Evolutionary conservation across 805 yeast genomes (phyloP), one percentile per base, ranked within the genome.

Genomic region (Metschnikowia matae): DNA sequence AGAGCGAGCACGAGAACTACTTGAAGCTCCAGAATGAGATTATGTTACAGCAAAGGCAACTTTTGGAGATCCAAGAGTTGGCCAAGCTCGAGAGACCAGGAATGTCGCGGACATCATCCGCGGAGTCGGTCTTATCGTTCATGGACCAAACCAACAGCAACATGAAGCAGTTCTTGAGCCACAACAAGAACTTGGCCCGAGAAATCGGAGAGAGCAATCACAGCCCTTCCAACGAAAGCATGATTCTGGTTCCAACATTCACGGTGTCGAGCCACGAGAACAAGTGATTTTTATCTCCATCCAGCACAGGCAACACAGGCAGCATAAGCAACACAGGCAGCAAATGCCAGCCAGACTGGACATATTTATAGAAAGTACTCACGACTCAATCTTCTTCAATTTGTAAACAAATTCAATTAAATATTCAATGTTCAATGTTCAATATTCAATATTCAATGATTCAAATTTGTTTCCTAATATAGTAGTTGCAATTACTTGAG

Each of bases 11-110:
- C 54, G 71, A 71, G 38, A 51, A 59, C 29, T 73, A 71, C 52
- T 60, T 73, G 42, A 62, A 63, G 50, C 59, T 69, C 42, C 78
- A 73, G 52, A 66, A 67, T 51, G 70, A 70, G 54, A 62, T 66
- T 35, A 60, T 73, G 56, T 60, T 59, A 40, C 73, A 70, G 54
- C 77, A 73, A 50, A 71, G 66, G 52, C 65, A 65, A 36, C 53
- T 69, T 35, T 54, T 71, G 49, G 61, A 44, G 41, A 48, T 46
- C 49, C 48, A 59, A 55, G 53, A 54, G 54, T 20, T 46, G 49
- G 42, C 42, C 20, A 40, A 23, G 20, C 40, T 33, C 17, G 52
- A 40, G 10, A 46, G 53, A 33, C 58, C 54, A 36, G 36, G 51
- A 2, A 40, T 55, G 29, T 57, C 59, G 17, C 39, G 60, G 13